These are phyloP conservation scores for Lathyrus aphaca DNA, from an alignment of 306 rosid genomes.

Conservation along the genomic window DNA sequence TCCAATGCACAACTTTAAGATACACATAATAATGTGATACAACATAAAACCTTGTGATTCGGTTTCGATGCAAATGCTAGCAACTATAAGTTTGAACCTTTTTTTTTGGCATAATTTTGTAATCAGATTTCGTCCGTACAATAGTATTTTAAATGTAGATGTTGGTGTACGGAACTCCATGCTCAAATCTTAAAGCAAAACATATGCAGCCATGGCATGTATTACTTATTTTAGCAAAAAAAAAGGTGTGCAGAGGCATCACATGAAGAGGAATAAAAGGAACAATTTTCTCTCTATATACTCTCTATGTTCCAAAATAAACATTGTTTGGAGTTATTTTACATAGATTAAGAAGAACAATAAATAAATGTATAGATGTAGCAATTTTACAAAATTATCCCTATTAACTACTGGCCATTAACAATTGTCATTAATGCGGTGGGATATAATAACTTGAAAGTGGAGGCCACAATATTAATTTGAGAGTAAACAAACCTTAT, in stretches of 20 bases:
- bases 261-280: not conserved
- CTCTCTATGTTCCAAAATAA: too few relatives aligned
- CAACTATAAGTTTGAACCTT: not conserved
- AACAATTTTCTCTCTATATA: not conserved
- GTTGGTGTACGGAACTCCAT: not conserved
- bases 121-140: slow-evolving; percentile 3
- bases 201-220: not conserved
- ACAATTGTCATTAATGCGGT: too few relatives aligned
- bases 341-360: too few relatives aligned
- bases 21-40: not conserved
- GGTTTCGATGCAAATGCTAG: slow-evolving; percentile 3
- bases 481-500: too few relatives aligned
- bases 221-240: not conserved
- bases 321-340: too few relatives aligned
- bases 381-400: too few relatives aligned
- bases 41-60: not conserved
- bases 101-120: not conserved
- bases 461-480: too few relatives aligned
- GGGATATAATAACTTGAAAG: too few relatives aligned
- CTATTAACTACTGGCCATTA: too few relatives aligned
- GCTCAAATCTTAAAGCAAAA: slow-evolving; percentile 31
- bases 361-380: too few relatives aligned
- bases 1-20: slow-evolving; percentile 14
- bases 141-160: slow-evolving; percentile 28
- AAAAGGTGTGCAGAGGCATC: not conserved